Base-by-base conservation (phyloP, 2,329 filamentous ascomycete species). In the Fusarium graminum region DNA sequence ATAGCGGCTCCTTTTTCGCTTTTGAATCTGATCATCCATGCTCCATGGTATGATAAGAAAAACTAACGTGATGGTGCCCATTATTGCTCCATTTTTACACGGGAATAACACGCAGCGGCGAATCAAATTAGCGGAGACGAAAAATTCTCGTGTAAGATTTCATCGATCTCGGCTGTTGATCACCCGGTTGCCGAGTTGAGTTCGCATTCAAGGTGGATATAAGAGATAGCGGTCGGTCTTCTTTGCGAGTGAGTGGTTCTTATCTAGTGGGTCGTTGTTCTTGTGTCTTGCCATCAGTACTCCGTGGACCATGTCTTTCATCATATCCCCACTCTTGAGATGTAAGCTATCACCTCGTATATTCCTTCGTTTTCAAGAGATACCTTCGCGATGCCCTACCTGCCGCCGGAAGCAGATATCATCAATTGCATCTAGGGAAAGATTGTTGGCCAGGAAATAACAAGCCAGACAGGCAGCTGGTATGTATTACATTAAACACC, bases 61-160 rank as follows among this genome's bases (percentile, higher is more conserved):
- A 57, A 39, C 22, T n/a, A 42, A 36, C 22, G 29, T 42, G 46
- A 36, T 22, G 5, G 14, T 8, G 6, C 32, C 43, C 54, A 51
- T 55, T 45, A 55, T 51, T 41, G 54, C 50, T 29, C 40, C 36
- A 34, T 16, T 22, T 25, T 28, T 29, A 45, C n/a, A 19, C 50
- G 54, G 50, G 41, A 58, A 58, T 55, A 46, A 32, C 25, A 29
- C 30, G 1, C 53, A 5, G 3, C 9, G n/a, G n/a, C 12, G 34
- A 36, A 36, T 36, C 34, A 36, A n/a, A n/a, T 36, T 17, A n/a
- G 16, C 34, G 16, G 8, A 36, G 34, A 36, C 34, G 10, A 16
- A 52, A 54, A 56, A 36, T 56, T 56, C 38, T 56, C 29, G 29
- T 52, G 14, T 3, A 17, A 52, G 34, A 40, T 16, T 47, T 47